These are phyloP conservation scores for Leishmania turanica DNA, from an alignment of 208 protist genomes.

Conservation along the genomic window DNA sequence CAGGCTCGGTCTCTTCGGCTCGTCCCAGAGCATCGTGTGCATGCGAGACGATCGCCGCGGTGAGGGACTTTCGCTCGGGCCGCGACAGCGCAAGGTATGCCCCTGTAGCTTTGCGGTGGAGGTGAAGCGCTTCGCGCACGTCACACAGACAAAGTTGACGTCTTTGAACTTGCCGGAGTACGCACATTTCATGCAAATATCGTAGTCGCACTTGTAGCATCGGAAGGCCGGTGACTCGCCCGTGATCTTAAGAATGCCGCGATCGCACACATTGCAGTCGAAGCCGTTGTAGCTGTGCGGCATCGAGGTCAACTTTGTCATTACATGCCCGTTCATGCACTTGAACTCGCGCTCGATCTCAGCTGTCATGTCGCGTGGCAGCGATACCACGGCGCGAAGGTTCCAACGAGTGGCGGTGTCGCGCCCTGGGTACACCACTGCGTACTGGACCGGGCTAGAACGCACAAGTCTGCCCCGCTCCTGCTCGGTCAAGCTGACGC, in stretches of 20 bases:
- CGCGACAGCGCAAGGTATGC: constrained; percentile 80
- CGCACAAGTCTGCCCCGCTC: constrained; percentile 55
- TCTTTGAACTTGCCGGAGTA: constrained; percentile 76
- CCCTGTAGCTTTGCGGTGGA: constrained; percentile 72
- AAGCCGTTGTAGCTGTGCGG: constrained; percentile 86
- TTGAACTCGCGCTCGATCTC: constrained; percentile 59
- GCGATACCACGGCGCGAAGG: constrained; percentile 69
- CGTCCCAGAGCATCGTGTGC: constrained; percentile 88
- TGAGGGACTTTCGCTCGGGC: constrained; percentile 75
- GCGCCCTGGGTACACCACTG: constrained; percentile 76
- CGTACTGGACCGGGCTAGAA: constrained; percentile 71
- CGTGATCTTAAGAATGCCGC: constrained; percentile 74
- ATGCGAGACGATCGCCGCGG: constrained; percentile 78
- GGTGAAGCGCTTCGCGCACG: constrained; percentile 83
- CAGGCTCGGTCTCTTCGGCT: constrained; percentile 55
- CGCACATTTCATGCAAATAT: constrained; percentile 84
- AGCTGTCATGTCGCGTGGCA: constrained; percentile 69
- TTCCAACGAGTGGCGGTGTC: constrained; percentile 77
- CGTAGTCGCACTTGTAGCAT: constrained; percentile 92
- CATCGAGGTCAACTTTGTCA: constrained; percentile 87
- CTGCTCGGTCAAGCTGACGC: constrained; percentile 49
- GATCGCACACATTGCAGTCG: constrained; percentile 90
- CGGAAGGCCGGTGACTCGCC: constrained; percentile 70
- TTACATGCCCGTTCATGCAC: constrained; percentile 87
- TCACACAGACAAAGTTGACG: constrained; percentile 86